A percentile compares a stretch with the other conserved stretches of the same genome.
phyloP scores from a whole-genome alignment of 129 eudicot genomes.

The Artemisia annua region DNA sequence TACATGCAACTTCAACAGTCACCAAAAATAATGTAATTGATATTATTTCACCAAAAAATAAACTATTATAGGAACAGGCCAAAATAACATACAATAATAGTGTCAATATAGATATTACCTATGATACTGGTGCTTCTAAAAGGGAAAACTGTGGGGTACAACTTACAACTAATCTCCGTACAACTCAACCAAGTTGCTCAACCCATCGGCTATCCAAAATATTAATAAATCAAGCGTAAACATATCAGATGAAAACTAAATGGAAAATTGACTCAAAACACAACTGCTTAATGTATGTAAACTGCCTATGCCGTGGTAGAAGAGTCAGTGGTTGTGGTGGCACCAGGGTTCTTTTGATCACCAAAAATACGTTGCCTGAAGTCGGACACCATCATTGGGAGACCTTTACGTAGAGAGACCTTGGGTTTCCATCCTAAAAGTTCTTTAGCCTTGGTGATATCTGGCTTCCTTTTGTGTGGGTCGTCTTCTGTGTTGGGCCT shows the following conservation, averaged over 20 bases:
- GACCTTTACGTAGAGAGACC: constrained; percentile 83
- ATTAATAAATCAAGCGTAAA: constrained; percentile 28
- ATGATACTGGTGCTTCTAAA: constrained; percentile 13
- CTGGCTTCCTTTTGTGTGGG: constrained; percentile 98
- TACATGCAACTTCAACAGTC: too few species aligned
- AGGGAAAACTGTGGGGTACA: constrained; percentile 15
- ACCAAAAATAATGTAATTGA: too few species aligned
- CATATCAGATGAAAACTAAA: constrained; percentile 12
- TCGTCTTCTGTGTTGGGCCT: constrained; percentile 94
- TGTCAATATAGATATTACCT: not conserved
- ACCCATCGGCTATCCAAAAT: constrained; percentile 20
- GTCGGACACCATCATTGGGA: constrained; percentile 88
- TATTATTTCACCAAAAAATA: too few species aligned
- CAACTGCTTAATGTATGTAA: constrained; percentile 19
- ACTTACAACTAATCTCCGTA: constrained; percentile 13
- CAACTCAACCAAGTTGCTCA: constrained; percentile 7
- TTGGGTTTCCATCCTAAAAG: constrained; percentile 96
- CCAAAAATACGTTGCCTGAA: constrained; percentile 89
- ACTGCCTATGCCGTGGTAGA: constrained; percentile 18
- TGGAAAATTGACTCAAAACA: constrained; percentile 3
- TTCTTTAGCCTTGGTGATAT: constrained; percentile 85
- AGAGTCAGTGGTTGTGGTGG: constrained; percentile 26
- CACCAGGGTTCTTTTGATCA: constrained; percentile 53
- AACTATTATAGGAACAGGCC: not conserved
- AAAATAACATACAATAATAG: not conserved